Conservation (phyloP, 1,139 yeast genomes). For the Williopsis jadinii region DNA sequence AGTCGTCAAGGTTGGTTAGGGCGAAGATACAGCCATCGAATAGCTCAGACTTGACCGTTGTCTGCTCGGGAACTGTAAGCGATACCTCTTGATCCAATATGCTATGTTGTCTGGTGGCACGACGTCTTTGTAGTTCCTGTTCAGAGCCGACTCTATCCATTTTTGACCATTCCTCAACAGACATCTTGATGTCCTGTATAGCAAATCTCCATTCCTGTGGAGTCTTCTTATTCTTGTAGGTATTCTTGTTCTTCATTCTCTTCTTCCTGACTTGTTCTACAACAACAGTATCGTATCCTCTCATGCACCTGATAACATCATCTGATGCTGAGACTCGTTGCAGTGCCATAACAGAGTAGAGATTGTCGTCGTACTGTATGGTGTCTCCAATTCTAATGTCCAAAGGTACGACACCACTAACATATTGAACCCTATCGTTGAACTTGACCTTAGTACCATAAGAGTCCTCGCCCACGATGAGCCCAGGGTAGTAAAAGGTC, state of each 20-base stretch:
- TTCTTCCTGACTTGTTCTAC: constrained; percentile 27
- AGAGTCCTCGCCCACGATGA: constrained; percentile 14
- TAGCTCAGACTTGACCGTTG: constrained; percentile 14
- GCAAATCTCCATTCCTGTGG: constrained; percentile 4
- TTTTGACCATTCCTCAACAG: constrained; percentile 13
- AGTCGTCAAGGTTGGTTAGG: constrained; percentile 35
- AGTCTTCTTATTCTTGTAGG: background rate
- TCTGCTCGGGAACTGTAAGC: constrained; percentile 1
- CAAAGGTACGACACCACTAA: constrained; percentile 22
- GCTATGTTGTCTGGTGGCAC: constrained; percentile 1
- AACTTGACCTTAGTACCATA: constrained; percentile 18
- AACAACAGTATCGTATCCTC: constrained; percentile 50
- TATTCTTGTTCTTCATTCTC: constrained; percentile 11
- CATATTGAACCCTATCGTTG: constrained; percentile 14
- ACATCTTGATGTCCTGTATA: constrained; percentile 9
- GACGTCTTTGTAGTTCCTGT: constrained; percentile 21
- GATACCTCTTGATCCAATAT: too few relatives aligned
- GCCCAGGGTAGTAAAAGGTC: constrained; percentile 28
- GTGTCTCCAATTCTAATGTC: constrained; percentile 37
- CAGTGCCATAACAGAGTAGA: constrained; percentile 42
- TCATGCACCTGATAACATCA: constrained; percentile 37
- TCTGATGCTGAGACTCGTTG: constrained; percentile 22
- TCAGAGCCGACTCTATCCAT: constrained; percentile 20
- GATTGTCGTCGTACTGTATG: constrained; percentile 25
- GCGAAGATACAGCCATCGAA: constrained; percentile 37